Conservation (phyloP, 345 rosid genomes). For the Eucalyptus camaldulensis region DNA sequence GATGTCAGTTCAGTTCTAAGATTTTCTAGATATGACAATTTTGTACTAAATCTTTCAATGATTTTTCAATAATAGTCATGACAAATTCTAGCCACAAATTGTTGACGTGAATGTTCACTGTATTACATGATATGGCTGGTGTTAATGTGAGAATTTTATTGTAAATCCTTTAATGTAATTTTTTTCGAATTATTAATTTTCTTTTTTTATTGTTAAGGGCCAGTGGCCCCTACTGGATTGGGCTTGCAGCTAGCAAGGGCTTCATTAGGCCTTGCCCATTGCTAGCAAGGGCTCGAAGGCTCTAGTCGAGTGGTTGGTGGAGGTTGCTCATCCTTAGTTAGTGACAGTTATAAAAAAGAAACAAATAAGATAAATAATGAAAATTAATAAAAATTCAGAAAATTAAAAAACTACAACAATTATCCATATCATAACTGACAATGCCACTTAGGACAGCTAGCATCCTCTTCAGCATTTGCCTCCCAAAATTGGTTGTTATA, state of each 20-base stretch:
- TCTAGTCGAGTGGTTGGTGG: rapidly evolving
- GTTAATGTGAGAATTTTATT: not conserved
- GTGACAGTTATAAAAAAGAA: not conserved
- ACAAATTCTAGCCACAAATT: rapidly evolving
- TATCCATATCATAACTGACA: rapidly evolving
- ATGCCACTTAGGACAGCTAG: rapidly evolving
- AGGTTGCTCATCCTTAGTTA: rapidly evolving
- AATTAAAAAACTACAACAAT: not conserved
- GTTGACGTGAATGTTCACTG: rapidly evolving
- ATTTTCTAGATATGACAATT: not conserved
- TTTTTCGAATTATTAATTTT: not conserved
- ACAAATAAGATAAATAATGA: not conserved
- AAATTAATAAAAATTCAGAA: not conserved
- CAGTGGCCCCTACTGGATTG: rapidly evolving
- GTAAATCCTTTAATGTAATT: not conserved
- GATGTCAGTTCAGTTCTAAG: rapidly evolving
- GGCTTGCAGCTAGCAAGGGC: not conserved
- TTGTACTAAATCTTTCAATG: not conserved
- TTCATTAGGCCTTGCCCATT: not conserved
- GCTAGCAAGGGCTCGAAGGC: not conserved
- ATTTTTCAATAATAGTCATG: rapidly evolving
- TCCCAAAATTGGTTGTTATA: not conserved
- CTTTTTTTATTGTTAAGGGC: not conserved
- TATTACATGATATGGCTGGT: rapidly evolving
- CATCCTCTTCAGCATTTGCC: rapidly evolving